Evolutionary conservation across 2,329 filamentous ascomycete species (phyloP).

Genomic region (Epichloe gansuensis): DNA sequence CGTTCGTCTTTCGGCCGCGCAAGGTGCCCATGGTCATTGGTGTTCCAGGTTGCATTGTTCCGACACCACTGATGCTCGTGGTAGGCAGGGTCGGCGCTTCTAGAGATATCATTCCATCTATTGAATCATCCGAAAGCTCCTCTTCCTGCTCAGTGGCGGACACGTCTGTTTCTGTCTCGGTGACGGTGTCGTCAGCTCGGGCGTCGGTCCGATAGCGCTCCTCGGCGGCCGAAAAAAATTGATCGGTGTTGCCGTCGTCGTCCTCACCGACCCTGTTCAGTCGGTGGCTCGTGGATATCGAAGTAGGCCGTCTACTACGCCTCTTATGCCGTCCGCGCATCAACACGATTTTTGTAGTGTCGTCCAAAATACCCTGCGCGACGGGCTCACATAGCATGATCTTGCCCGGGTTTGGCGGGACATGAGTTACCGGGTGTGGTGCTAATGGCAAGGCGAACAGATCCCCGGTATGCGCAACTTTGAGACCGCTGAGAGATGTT

Average conservation of each 20-base stretch:
- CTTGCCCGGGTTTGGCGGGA: constrained; percentile 70
- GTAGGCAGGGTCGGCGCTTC: constrained; percentile 66
- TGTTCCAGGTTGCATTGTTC: constrained; percentile 67
- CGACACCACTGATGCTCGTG: constrained; percentile 66
- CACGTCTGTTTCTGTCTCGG: constrained; percentile 50
- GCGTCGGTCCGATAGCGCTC: constrained; percentile 52
- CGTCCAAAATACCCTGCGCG: constrained; percentile 67
- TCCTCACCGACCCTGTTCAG: constrained; percentile 47
- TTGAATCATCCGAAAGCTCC: constrained; percentile 71
- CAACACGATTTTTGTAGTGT: constrained; percentile 73
- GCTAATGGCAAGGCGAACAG: constrained; percentile 64
- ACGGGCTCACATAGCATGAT: constrained; percentile 93
- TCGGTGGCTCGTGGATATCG: constrained; percentile 26
- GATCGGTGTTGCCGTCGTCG: constrained; percentile 74
- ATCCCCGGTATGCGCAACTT: constrained; percentile 74
- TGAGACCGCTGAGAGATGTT: constrained; percentile 57
- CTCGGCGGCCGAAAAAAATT: constrained; percentile 86
- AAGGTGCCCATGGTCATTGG: constrained; percentile 54
- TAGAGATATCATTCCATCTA: constrained; percentile 88
- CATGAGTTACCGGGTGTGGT: constrained; percentile 76
- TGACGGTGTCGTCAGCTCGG: constrained; percentile 44
- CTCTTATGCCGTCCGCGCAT: constrained; percentile 49
- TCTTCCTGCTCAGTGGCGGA: constrained; percentile 58
- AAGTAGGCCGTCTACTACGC: constrained; percentile 33
- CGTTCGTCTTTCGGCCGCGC: constrained; percentile 52